A percentile compares a stretch with the other conserved stretches of the same genome.
These are phyloP conservation scores for Alternaria tenuissima DNA, from an alignment of 2,329 filamentous ascomycete species.

Conservation along the genomic window DNA sequence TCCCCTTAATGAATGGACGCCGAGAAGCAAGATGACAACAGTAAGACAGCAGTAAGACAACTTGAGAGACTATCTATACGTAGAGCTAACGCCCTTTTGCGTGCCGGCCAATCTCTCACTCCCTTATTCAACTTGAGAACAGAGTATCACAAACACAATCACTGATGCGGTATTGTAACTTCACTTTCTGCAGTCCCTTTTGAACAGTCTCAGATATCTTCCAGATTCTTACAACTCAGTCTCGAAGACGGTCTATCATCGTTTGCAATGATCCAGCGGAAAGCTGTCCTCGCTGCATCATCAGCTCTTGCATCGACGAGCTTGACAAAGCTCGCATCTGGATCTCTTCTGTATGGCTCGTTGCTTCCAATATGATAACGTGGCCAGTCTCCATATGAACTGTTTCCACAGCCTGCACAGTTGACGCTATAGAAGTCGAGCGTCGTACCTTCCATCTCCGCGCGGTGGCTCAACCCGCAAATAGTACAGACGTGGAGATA, in stretches of 20 bases:
- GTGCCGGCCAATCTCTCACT: neutral
- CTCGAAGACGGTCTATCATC: neutral
- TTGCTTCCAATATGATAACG: conserved; percentile 21
- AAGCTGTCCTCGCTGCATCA: conserved; percentile 13
- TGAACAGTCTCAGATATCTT: neutral
- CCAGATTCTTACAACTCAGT: neutral
- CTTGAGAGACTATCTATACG: neutral
- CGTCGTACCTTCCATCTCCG: conserved; percentile 19
- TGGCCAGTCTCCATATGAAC: conserved; percentile 26
- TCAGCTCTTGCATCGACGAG: conserved; percentile 19
- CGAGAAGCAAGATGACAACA: neutral
- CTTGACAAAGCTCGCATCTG: conserved; percentile 19
- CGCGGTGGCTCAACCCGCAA: conserved; percentile 25
- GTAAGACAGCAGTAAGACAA: neutral
- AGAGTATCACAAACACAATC: neutral
- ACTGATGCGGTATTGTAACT: neutral
- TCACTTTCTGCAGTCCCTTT: neutral
- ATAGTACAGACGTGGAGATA: conserved; percentile 23
- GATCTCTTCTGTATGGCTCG: conserved; percentile 25
- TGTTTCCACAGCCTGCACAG: conserved; percentile 16
- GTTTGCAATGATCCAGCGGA: conserved; percentile 15
- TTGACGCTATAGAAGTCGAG: conserved; percentile 21
- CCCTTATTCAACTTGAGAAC: neutral
- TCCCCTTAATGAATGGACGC: neutral
- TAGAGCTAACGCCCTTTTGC: neutral